phyloP scores from a whole-genome alignment of 768 basidiomycete genomes.

The Leccinum imitatum region DNA sequence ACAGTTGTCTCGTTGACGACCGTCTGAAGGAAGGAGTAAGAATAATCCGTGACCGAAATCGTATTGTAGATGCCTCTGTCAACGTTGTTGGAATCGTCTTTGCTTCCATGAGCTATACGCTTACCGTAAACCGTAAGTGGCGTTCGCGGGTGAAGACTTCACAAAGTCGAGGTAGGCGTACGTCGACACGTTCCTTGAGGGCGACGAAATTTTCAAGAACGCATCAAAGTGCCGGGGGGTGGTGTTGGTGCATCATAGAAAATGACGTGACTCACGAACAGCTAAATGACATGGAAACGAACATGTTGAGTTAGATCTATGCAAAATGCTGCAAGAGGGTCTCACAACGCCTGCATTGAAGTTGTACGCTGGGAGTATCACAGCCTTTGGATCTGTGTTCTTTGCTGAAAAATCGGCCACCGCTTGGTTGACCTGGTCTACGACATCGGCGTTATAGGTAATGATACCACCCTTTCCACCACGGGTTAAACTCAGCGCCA shows the following conservation, averaged over 20 bases:
- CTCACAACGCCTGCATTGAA: background rate
- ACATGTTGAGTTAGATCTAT: background rate
- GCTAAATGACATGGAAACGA: background rate
- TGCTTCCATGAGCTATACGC: background rate
- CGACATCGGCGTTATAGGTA: conserved; percentile 14
- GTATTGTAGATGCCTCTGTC: conserved; percentile 1
- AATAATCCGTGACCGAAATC: background rate
- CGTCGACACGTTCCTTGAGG: conserved; percentile 1
- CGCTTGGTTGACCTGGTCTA: conserved; percentile 8
- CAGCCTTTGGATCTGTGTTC: conserved; percentile 12
- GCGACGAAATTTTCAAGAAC: background rate
- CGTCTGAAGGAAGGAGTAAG: conserved; percentile 14
- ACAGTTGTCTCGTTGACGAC: conserved; percentile 17
- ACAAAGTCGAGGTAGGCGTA: conserved; percentile 12
- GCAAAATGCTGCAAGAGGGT: background rate
- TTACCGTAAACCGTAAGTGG: conserved; percentile 4
- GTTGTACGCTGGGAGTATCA: background rate
- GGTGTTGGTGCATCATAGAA: background rate
- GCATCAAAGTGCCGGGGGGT: background rate
- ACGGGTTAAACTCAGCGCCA: background rate
- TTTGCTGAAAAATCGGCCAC: conserved; percentile 13
- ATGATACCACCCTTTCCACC: conserved; percentile 47
- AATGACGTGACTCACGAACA: background rate
- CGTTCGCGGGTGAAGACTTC: background rate
- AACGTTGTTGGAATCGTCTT: background rate